phyloP scores from a whole-genome alignment of 129 eudicot genomes.

The Chrysanthemum seticuspe region DNA sequence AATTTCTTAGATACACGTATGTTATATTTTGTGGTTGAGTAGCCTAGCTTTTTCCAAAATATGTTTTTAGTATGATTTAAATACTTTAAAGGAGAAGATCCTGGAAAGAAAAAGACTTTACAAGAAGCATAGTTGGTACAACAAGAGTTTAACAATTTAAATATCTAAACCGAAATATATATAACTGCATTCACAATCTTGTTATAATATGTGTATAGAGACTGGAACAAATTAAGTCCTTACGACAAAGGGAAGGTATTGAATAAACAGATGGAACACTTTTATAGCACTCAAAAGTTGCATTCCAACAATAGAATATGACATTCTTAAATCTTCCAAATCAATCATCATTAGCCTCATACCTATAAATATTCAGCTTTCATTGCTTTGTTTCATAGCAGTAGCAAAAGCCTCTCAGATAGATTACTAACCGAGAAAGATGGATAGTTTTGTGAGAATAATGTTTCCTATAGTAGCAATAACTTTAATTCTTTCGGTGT shows the following conservation, averaged over 20 bases:
- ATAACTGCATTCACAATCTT: neutral
- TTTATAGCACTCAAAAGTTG: conserved; percentile 16
- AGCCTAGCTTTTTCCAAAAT: neutral
- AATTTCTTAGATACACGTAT: neutral
- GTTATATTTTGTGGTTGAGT: neutral
- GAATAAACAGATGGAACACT: conserved; percentile 8
- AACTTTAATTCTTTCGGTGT: neutral
- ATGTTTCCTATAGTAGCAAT: conserved; percentile 9
- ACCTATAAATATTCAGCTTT: conserved; percentile 8
- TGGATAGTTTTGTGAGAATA: conserved; percentile 1
- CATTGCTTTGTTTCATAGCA: neutral
- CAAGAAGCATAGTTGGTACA: conserved; percentile 7
- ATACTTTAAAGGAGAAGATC: neutral
- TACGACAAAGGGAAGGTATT: conserved; percentile 15
- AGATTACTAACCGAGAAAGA: neutral
- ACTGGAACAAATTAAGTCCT: neutral
- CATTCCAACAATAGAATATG: conserved; percentile 15
- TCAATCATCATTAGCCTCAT: neutral
- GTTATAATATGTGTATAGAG: neutral
- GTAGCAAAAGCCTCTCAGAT: neutral
- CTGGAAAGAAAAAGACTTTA: neutral
- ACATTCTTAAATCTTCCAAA: neutral
- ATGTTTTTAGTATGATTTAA: neutral
- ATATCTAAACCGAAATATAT: neutral
- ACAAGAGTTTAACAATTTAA: neutral